Evolutionary conservation across 2,329 filamentous ascomycete genomes (phyloP), one percentile per base, ranked within the genome.

Genomic region (Pseudonectria foliicola): DNA sequence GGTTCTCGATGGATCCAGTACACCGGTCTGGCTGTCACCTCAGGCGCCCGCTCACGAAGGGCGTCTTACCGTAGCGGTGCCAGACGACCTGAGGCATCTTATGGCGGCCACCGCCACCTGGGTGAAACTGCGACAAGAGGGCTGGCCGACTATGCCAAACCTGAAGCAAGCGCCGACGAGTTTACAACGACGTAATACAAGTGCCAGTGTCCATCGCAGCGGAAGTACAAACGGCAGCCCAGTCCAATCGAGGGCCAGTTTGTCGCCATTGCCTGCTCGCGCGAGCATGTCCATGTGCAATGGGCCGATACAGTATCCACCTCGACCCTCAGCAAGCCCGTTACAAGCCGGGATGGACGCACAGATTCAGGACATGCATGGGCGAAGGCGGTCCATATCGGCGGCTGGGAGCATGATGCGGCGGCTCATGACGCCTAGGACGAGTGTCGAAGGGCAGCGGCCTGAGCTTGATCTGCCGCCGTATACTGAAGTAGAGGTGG

Each of bases 31-130:
- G 39, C 35, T 42, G 14, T 44, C 47, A 10, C 40, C 46, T 7
- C 46, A 44, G 10, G 38, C 39, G 3, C 40, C 40, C 6, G 43
- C 34, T n/a, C 39, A 38, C 4, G 56, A 60, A 21, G 55, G 57
- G 34, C 46, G 59, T 13, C 34, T 46, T 23, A 58, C 55, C 3
- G 43, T 52, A 16, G 33, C 40, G 4, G 60, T 63, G 3, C 48
- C 52, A 2, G 50, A 56, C 16, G 54, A 59, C 16, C 48, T 60
- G 23, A 63, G 61, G 33, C 42, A 50, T 13, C 36, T 64, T 16
- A 64, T 64, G 61, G 48, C 61, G 16, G 58, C 55, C 12, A 63
- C 61, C 10, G 57, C 60, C 5, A 56, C 56, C 10, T 64, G 61
- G 61, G 49, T 64, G 30, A 55, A 54, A 29, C 53, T 64, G 13